phyloP scores from a whole-genome alignment of 1,139 yeast species.

The Waltiozyma sp. region DNA sequence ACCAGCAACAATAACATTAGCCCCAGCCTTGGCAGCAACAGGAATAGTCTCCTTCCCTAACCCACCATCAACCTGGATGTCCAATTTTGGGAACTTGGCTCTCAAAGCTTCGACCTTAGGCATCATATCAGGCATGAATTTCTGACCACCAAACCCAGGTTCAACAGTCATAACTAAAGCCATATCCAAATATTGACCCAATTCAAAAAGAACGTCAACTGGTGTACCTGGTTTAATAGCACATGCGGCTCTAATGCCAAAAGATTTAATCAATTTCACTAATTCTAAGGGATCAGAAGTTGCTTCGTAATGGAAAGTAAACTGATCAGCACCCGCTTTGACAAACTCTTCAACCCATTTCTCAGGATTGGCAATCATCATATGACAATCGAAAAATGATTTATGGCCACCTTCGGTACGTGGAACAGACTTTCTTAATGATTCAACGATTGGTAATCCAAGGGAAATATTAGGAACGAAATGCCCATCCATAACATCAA shows the following conservation, averaged over 20 bases:
- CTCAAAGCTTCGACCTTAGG: conserved; percentile 79
- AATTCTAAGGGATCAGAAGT: conserved; percentile 69
- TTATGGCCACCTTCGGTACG: conserved; percentile 29
- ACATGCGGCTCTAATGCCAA: conserved; percentile 91
- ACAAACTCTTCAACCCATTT: conserved; percentile 93
- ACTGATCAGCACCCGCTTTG: conserved; percentile 91
- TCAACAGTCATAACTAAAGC: conserved; percentile 96
- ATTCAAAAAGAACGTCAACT: conserved; percentile 68
- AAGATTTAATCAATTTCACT: conserved; percentile 60
- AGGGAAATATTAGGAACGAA: conserved; percentile 93
- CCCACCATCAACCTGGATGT: conserved; percentile 97
- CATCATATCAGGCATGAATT: conserved; percentile 94
- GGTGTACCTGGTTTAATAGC: conserved; percentile 93
- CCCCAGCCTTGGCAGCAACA: conserved; percentile 87
- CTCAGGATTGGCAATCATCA: conserved; percentile 96
- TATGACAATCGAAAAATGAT: conserved; percentile 87
- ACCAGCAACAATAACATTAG: conserved; percentile 97
- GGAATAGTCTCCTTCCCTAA: conserved; percentile 75
- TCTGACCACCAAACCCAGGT: conserved; percentile 98
- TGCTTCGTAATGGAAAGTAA: conserved; percentile 93
- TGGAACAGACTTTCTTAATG: conserved; percentile 72
- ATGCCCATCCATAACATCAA: conserved; percentile 98
- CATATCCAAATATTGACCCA: conserved; percentile 79
- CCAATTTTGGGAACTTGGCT: conserved; percentile 58
- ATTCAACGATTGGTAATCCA: conserved; percentile 82